Conservation (phyloP, 1,284 basidiomycete genomes). For the Sporisorium iseilematis-ciliati region DNA sequence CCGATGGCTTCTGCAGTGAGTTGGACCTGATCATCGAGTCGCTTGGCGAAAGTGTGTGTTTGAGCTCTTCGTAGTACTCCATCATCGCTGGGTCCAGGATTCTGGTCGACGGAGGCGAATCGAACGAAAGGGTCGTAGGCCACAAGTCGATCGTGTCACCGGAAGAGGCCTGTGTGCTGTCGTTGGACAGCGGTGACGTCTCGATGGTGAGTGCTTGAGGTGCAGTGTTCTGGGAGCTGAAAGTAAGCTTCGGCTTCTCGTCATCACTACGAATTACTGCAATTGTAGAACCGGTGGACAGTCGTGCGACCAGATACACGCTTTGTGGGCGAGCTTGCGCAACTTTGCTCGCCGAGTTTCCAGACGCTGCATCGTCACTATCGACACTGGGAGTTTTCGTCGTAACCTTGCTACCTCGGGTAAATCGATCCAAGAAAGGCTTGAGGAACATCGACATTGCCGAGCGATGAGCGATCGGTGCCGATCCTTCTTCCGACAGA, state of each 20-base stretch:
- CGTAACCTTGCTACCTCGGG: too few species aligned
- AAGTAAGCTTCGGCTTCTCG: not conserved
- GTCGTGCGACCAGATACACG: too few species aligned
- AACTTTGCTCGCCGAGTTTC: not conserved
- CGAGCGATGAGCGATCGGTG: slow-evolving; percentile 1
- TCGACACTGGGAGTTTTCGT: not conserved
- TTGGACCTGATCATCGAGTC: not conserved
- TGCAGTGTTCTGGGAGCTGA: not conserved
- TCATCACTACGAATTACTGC: not conserved
- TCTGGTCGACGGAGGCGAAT: not conserved
- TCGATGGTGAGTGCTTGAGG: slow-evolving; percentile 1
- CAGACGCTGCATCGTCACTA: not conserved
- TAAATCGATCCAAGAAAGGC: not conserved
- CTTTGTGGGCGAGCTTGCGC: not conserved
- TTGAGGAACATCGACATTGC: not conserved
- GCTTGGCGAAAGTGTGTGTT: too few species aligned
- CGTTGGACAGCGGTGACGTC: not conserved
- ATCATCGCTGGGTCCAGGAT: too few species aligned
- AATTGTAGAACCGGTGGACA: too few species aligned
- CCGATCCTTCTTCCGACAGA: slow-evolving; percentile 14
- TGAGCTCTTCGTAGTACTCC: too few species aligned
- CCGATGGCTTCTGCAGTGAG: not conserved
- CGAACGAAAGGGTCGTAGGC: not conserved
- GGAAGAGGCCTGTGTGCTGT: not conserved
- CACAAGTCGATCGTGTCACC: not conserved